A percentile compares a stretch with the other conserved stretches of the same genome.
Evolutionary conservation across 768 basidiomycete species (phyloP).

Genomic region (Dictyophora rubrovolvata): DNA sequence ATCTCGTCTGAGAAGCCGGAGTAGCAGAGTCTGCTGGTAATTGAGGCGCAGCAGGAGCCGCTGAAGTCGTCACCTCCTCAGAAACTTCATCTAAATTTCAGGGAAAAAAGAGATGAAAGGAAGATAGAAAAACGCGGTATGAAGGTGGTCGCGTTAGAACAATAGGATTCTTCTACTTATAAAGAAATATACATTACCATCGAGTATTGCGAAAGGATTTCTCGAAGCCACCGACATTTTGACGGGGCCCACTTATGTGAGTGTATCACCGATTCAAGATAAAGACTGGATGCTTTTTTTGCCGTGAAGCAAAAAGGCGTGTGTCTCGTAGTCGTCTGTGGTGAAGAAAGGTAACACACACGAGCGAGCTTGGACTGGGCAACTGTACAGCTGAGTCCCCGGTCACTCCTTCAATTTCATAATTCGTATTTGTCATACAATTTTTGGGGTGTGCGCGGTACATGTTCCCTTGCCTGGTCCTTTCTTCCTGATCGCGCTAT

Average conservation of each 20-base stretch:
- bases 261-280: neutral
- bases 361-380: neutral
- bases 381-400: conserved; percentile 14
- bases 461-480: too few relatives aligned
- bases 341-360: neutral
- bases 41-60: conserved; percentile 1
- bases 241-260: conserved; percentile 47
- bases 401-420: neutral
- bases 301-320: neutral
- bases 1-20: conserved; percentile 23
- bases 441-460: too few relatives aligned
- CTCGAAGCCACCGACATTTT: conserved; percentile 85
- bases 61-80: neutral
- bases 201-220: conserved; percentile 79
- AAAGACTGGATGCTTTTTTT: conserved; percentile 1
- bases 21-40: conserved; percentile 21
- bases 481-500: too few relatives aligned
- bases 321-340: neutral
- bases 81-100: conserved; percentile 7
- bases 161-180: neutral
- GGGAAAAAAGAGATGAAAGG: neutral
- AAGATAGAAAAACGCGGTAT: too few relatives aligned
- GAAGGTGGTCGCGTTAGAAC: too few relatives aligned
- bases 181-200: conserved; percentile 39
- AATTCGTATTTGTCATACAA: neutral